Evolutionary conservation across 352 stramenopile species (phyloP), one percentile per base, ranked within the genome.

Genomic region (Globisporangium camurandrum): DNA sequence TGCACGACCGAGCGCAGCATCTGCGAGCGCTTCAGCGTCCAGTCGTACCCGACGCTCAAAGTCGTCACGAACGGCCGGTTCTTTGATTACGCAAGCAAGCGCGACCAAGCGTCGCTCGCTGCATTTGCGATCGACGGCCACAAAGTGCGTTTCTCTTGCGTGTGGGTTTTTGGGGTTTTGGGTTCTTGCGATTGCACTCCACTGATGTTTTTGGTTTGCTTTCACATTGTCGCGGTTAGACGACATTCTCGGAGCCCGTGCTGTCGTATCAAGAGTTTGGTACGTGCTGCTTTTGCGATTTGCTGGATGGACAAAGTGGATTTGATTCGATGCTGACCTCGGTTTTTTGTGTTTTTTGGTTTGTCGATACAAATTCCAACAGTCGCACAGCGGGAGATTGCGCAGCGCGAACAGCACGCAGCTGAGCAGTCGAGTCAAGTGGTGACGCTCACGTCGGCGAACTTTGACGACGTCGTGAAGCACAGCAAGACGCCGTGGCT

Each of bases 11-110:
- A 86, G 43, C 64, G 64, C 24, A 77, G 59, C 56, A 59, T 93
- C 39, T 93, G 82, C 56, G 79, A 87, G 52, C 82, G 82, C 60
- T 87, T 93, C 51, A 66, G 76, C 30, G 75, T 93, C 44, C 67
- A 77, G 47, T 89, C 76, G 27, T 93, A 93, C 60, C 82, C 82
- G 38, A 91, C 82, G 31, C 63, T 93, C 39, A 91, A 91, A 61
- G 75, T 88, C 20, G 64, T 93, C 40, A 39, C 67, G 8, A 39
- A n/a, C 20, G 75, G 75, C 33, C 69, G 68, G 33, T 84, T 69
- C 19, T 89, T 79, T 62, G 82, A 90, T 55, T 93, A 91, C 60
- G 63, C 68, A 11, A 73, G 75, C 37, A 59, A 65, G 36, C 82
- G 82, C 26, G 76, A 89, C 27, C 65, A 69, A 38, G 40, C 70